These are phyloP conservation scores for Casuarina glauca DNA, from an alignment of 306 rosid genomes.

Conservation along the genomic window DNA sequence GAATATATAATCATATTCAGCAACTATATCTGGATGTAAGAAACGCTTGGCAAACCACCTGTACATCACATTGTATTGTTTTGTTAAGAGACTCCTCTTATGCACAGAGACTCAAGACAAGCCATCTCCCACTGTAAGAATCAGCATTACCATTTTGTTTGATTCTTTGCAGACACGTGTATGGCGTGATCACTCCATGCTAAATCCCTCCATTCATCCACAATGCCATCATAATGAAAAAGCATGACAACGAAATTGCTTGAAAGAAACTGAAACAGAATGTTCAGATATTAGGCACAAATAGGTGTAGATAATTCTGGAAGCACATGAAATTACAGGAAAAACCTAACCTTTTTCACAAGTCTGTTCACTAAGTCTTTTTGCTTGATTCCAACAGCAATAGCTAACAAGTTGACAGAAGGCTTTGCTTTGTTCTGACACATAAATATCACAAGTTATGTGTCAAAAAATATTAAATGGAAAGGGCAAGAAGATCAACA, in stretches of 20 bases:
- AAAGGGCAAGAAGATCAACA: conserved; percentile 1
- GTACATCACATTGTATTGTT: conserved; percentile 17
- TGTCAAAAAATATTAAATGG: background rate
- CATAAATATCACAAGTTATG: conserved; percentile 5
- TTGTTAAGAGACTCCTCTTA: background rate
- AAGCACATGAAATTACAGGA: conserved; percentile 20
- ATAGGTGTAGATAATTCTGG: conserved; percentile 9
- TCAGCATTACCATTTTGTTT: conserved; percentile 58
- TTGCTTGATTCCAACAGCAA: conserved; percentile 83
- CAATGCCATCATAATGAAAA: conserved; percentile 63
- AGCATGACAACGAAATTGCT: conserved; percentile 54
- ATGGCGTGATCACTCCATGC: conserved; percentile 49
- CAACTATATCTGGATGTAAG: conserved; percentile 90
- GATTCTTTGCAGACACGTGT: conserved; percentile 60
- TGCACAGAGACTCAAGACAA: background rate
- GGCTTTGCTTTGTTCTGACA: conserved; percentile 45
- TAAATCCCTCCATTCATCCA: conserved; percentile 55
- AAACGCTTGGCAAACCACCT: conserved; percentile 99
- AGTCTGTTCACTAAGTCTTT: conserved; percentile 65
- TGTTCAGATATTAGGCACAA: conserved; percentile 14
- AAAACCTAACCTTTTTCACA: conserved; percentile 63
- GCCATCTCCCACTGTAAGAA: background rate
- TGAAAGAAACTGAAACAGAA: conserved; percentile 44
- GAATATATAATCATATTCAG: conserved; percentile 72
- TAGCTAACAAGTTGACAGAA: conserved; percentile 72